phyloP scores from a whole-genome alignment of 345 rosid species.

The Fremontodendron californicum region DNA sequence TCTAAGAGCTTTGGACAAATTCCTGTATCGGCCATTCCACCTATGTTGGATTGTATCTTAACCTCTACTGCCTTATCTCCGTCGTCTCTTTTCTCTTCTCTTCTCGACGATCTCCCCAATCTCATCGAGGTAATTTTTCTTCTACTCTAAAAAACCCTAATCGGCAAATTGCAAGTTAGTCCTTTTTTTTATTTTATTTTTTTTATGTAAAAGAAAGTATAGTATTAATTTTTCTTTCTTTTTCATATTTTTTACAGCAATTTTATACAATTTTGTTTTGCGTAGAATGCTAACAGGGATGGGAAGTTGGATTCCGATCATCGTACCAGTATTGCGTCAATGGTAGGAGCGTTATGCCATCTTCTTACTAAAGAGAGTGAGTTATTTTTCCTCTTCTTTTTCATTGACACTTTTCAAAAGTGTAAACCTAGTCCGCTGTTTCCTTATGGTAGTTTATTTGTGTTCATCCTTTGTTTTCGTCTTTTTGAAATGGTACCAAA shows the following conservation, averaged over 20 bases:
- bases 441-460: background rate
- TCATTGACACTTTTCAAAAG: background rate
- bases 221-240: background rate
- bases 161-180: too few relatives aligned
- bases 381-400: constrained; percentile 14
- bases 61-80: constrained; percentile 62
- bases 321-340: constrained; percentile 38
- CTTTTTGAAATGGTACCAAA: background rate
- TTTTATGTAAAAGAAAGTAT: background rate
- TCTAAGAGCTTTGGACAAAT: constrained; percentile 57
- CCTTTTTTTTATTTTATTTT: too few relatives aligned
- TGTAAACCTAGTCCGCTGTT: background rate
- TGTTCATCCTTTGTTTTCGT: background rate
- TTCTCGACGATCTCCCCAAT: constrained; percentile 35
- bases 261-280: background rate
- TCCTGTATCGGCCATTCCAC: constrained; percentile 66
- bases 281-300: constrained; percentile 42
- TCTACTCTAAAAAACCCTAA: background rate
- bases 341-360: constrained; percentile 74
- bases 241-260: background rate
- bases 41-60: constrained; percentile 75
- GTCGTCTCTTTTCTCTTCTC: constrained; percentile 50
- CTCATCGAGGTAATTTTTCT: constrained; percentile 13
- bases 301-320: constrained; percentile 38
- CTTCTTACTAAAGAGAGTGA: constrained; percentile 60